Percentiles rank a stretch among this genome's conserved stretches.
These are phyloP conservation scores for Pythium folliculosum DNA, from an alignment of 352 stramenopile genomes.

Conservation along the genomic window DNA sequence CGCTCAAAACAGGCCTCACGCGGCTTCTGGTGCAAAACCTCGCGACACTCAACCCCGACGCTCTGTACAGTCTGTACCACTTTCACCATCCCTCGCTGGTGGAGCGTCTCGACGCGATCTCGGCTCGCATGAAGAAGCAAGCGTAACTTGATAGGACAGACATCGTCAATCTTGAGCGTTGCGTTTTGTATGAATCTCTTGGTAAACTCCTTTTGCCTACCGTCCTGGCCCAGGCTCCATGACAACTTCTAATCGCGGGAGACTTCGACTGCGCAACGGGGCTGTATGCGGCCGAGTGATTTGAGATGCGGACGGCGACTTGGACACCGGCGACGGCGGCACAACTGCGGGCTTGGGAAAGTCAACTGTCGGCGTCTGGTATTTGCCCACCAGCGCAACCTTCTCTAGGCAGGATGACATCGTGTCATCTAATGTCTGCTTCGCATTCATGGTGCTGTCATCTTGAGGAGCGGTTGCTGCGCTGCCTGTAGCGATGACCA, in stretches of 20 bases:
- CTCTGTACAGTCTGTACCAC: constrained; percentile 95
- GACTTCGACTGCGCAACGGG: constrained; percentile 49
- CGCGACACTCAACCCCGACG: constrained; percentile 94
- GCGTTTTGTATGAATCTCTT: neutral
- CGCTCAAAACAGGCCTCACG: constrained; percentile 92
- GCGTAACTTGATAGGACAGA: neutral
- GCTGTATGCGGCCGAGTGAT: constrained; percentile 47
- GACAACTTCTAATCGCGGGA: constrained; percentile 41
- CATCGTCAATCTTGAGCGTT: neutral
- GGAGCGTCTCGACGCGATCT: constrained; percentile 93
- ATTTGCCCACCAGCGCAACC: constrained; percentile 40
- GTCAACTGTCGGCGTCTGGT: constrained; percentile 1
- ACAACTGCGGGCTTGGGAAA: constrained; percentile 35
- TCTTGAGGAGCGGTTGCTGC: constrained; percentile 1
- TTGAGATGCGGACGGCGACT: constrained; percentile 2
- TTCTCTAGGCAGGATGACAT: constrained; percentile 43
- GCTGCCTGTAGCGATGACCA: constrained; percentile 7
- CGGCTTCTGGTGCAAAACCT: constrained; percentile 98
- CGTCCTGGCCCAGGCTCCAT: neutral
- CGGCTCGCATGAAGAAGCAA: neutral
- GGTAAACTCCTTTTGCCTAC: neutral
- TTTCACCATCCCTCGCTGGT: constrained; percentile 96
- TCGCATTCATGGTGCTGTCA: neutral
- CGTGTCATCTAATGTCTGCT: constrained; percentile 29
- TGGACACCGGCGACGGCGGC: constrained; percentile 4